These are phyloP conservation scores for Fusarium goolgardi DNA, from an alignment of 2,329 filamentous ascomycete species.

Conservation along the genomic window DNA sequence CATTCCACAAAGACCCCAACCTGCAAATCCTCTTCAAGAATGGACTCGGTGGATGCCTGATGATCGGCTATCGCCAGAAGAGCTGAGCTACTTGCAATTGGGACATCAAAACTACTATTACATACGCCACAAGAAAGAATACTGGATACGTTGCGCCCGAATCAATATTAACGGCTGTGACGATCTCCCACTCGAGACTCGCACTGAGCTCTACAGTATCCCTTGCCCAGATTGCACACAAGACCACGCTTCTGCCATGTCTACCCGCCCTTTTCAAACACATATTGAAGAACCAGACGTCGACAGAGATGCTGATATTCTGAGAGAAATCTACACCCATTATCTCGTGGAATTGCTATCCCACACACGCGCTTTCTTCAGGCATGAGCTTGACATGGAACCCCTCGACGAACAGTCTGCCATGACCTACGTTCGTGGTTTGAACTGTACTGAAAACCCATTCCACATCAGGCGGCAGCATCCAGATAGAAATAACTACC, in stretches of 20 bases:
- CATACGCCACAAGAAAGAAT: slow-evolving; percentile 19
- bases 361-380: slow-evolving; percentile 1
- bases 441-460: slow-evolving; percentile 13
- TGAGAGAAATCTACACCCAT: not conserved
- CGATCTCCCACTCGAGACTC: slow-evolving; percentile 5
- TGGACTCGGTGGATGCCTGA: slow-evolving; percentile 5
- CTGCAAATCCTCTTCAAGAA: not conserved
- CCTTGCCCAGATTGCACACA: slow-evolving; percentile 28
- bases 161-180: not conserved
- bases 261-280: not conserved
- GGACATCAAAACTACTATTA: slow-evolving; percentile 10
- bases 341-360: not conserved
- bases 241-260: slow-evolving; percentile 23
- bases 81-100: not conserved
- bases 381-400: not conserved
- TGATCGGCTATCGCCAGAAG: not conserved
- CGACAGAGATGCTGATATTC: not conserved
- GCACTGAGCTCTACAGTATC: slow-evolving; percentile 25
- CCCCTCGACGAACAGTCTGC: not conserved
- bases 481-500: not conserved
- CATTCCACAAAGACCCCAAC: not conserved
- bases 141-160: slow-evolving; percentile 35
- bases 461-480: slow-evolving; percentile 8
- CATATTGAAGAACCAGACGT: not conserved
- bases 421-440: not conserved